A percentile compares a stretch with the other conserved stretches of the same genome.
Conservation (phyloP, 139 green algal species). For the Zygnema circumcarinatum region DNA sequence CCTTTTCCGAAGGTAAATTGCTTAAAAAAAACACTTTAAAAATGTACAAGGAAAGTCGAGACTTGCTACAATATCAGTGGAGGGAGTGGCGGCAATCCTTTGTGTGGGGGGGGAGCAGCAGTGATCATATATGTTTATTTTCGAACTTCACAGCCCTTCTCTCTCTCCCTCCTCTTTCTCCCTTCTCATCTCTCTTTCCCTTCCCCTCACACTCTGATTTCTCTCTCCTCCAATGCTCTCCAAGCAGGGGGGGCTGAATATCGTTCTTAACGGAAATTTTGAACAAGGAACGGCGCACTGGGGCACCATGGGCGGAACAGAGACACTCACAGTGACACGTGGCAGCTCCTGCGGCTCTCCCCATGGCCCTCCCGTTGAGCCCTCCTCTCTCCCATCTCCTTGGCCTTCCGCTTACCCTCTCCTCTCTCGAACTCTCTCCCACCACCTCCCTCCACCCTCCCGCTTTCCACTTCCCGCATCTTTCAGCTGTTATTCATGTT, state of each 20-base stretch:
- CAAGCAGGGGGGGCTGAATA: not conserved
- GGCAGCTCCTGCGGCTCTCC: conserved; percentile 4
- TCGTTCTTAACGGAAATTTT: conserved; percentile 26
- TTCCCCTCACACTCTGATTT: not conserved
- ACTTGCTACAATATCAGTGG: too few relatives aligned
- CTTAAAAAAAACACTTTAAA: not conserved
- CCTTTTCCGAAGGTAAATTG: not conserved
- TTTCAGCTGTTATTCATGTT: conserved; percentile 8
- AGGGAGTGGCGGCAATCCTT: too few relatives aligned
- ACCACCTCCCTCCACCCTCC: not conserved
- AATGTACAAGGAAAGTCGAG: not conserved
- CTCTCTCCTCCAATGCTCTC: conserved; percentile 1
- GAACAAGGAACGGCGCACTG: not conserved
- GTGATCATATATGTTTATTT: too few relatives aligned
- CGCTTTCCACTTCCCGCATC: not conserved
- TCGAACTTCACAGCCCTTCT: too few relatives aligned
- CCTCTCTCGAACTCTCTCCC: not conserved
- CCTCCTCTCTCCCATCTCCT: conserved; percentile 18
- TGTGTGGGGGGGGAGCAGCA: too few relatives aligned
- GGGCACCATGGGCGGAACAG: conserved; percentile 20
- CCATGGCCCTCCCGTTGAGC: not conserved
- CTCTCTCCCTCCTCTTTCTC: too few relatives aligned
- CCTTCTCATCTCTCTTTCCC: too few relatives aligned
- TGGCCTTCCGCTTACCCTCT: not conserved
- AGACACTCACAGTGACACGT: conserved; percentile 13